Base-by-base conservation (phyloP, 2,329 filamentous ascomycete species). In the Botryotinia convoluta region DNA sequence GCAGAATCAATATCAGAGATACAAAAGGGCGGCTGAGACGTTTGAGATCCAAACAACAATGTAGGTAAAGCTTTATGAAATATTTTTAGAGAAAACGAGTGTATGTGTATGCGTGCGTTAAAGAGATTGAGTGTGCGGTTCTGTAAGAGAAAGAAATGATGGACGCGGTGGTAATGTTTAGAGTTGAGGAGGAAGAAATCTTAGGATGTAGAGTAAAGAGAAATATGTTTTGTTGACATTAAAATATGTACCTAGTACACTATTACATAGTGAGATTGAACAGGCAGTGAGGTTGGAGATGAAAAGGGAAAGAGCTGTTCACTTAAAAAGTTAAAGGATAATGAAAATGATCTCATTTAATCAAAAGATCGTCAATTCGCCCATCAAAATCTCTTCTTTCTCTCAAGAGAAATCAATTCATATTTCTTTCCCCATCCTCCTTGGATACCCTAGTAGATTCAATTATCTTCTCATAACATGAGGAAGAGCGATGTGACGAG, bases 71-170 rank as follows among this genome's bases (percentile, higher is more conserved):
- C 26, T 42, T 57, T 57, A 68, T 42, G 35, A 57, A n/a, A 14
- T 69, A 32, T 69, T 8, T 32, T 69, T n/a, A 26, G 65, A 22
- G 39, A 48, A 67, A 74, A 71, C 60, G 73, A 74, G 67, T 69
- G 73, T 71, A 65, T 42, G 29, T 60, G 64, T 20, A 39, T 72
- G 70, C 29, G 29, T 48, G 39, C 18, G 45, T 65, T 26, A 54
- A 73, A 69, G 68, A 8, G 57, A 42, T 18, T 64, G 59, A 42
- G 48, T 18, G 39, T 64, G 26, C 35, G 32, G 37, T 44, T 32
- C 60, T 42, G n/a, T 51, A 62, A 69, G 57, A 18, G 45, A 42
- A 65, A 65, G 48, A 69, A 74, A 62, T 57, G 73, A 71, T 74
- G 54, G 51, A 35, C 22, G 57, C 29, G 54, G 48, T 67, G 71